Base-by-base conservation (phyloP, 257 asterid genomes). In the Osmanthus fragrans region DNA sequence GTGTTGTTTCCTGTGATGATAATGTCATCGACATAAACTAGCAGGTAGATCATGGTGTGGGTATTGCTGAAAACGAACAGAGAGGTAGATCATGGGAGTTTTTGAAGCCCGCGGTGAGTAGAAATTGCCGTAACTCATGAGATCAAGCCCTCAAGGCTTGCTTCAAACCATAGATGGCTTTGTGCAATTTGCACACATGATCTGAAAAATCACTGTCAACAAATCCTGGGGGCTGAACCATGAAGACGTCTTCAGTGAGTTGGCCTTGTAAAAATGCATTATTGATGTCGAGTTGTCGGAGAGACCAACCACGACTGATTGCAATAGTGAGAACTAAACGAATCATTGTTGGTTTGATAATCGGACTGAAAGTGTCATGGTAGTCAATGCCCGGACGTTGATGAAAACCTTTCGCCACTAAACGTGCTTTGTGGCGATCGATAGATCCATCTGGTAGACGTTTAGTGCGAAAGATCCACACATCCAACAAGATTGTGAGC, bases 151-250 rank as follows among this genome's bases (percentile, higher is more conserved):
- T 34, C 4, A 6, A 6, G 37, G 37, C 37, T 34, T 34, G 37
- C 5, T 34, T 34, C 74, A 67, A 63, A 1, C 80, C 32, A 10
- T 76, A 67, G 2, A 70, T 33, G 1, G 71, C 23, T 42, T 77
- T 70, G 7, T 58, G 25, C 0, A 77, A 32, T 4, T 4, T 69
- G 37, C 37, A 49, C 75, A 76, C 75, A 69, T 69, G 39, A 8
- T 5, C 4, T 37, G 70, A 75, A n/a, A 19, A 27, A 3, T 27
- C 7, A 1, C 21, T 51, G 15, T 70, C 76, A 51, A 33, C 19
- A 21, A 33, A 66, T 1, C 79, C 51, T 2, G 67, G 71, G 71
- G 76, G 80, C 54, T 77, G 76, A n/a, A 8, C 15, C 80, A 76
- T 70, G 49, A 13, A 77, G 3, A 77, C 71, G 3, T 40, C 40